These are phyloP conservation scores for Sporothrix pallida DNA, from an alignment of 2,329 filamentous ascomycete species.

Conservation along the genomic window DNA sequence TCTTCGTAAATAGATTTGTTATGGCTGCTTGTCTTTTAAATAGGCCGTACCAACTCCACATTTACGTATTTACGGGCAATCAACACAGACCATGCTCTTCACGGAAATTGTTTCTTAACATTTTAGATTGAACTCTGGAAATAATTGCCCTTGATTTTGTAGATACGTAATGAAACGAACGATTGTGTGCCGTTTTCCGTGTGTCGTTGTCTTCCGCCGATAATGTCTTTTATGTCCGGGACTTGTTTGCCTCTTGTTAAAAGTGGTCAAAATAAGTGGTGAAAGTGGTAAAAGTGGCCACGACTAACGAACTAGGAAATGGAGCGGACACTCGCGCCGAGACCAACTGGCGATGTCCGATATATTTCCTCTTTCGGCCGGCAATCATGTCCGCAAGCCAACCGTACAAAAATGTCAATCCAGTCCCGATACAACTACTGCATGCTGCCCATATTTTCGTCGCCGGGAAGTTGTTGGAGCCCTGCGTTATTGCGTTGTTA, in stretches of 20 bases:
- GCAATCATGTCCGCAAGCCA: no score
- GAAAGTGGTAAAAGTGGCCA: background rate
- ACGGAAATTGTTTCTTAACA: background rate
- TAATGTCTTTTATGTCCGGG: background rate
- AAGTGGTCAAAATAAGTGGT: background rate
- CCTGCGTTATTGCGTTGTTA: background rate
- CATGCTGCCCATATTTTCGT: background rate
- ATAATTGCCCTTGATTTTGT: no score
- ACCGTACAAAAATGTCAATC: background rate
- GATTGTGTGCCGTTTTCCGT: background rate
- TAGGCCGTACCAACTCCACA: no score
- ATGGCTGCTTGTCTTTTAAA: background rate
- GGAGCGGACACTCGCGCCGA: background rate
- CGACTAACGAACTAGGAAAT: background rate
- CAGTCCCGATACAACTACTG: background rate
- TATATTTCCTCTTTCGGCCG: background rate
- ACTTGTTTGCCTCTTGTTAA: background rate
- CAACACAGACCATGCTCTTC: no score
- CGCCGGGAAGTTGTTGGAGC: conserved; percentile 1
- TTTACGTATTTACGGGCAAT: no score
- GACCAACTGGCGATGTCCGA: background rate
- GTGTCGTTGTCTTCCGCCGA: background rate
- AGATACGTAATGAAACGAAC: background rate
- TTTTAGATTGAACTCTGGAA: background rate
- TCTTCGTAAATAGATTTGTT: background rate